Conservation (phyloP, 2,329 filamentous ascomycete species). For the Penicillium olsonii region DNA sequence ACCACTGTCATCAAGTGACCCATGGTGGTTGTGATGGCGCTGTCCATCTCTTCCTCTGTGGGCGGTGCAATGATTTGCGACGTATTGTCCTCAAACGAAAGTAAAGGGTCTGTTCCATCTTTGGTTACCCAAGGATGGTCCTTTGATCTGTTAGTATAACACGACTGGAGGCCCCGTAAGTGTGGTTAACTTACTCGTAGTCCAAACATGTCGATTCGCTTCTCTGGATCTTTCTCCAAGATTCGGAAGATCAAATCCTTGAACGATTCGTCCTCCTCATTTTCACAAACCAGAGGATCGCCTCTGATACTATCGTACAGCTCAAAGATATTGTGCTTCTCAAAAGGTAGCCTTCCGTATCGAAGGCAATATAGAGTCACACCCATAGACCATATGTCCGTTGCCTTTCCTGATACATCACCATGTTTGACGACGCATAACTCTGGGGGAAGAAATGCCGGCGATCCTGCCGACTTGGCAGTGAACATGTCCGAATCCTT, state of each 20-base stretch:
- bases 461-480: slow-evolving; percentile 89
- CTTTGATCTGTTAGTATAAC: slow-evolving; percentile 48
- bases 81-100: slow-evolving; percentile 84
- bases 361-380: slow-evolving; percentile 90
- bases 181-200: slow-evolving; percentile 67
- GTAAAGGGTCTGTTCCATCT: slow-evolving; percentile 71
- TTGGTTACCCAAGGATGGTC: slow-evolving; percentile 92
- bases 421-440: slow-evolving; percentile 84
- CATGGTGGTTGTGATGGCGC: slow-evolving; percentile 89
- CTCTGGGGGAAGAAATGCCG: slow-evolving; percentile 91
- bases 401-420: slow-evolving; percentile 82
- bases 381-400: slow-evolving; percentile 98
- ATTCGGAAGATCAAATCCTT: slow-evolving; percentile 71
- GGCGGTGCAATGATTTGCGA: slow-evolving; percentile 76
- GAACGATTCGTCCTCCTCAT: slow-evolving; percentile 67
- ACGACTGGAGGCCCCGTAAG: slow-evolving; percentile 1
- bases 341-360: slow-evolving; percentile 87
- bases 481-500: slow-evolving; percentile 86
- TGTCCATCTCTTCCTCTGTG: slow-evolving; percentile 85
- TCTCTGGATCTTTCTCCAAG: slow-evolving; percentile 80
- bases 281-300: slow-evolving; percentile 64
- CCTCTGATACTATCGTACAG: slow-evolving; percentile 85
- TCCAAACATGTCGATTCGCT: slow-evolving; percentile 79
- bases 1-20: slow-evolving; percentile 81
- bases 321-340: slow-evolving; percentile 74